Evolutionary conservation across 2,329 filamentous ascomycete species (phyloP).

Genomic region (Fusarium pininemorale): DNA sequence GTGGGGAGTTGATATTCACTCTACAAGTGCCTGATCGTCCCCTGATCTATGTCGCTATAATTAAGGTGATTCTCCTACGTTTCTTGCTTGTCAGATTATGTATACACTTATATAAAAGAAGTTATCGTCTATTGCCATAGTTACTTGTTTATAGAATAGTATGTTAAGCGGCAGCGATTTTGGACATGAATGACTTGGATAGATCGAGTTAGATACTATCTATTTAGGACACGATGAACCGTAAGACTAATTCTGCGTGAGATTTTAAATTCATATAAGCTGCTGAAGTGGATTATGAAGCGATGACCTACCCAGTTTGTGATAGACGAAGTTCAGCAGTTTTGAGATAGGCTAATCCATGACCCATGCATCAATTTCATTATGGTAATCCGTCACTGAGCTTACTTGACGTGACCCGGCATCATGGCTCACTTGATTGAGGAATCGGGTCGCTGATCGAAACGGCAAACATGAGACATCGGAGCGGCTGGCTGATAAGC

Average conservation of each 20-base stretch:
- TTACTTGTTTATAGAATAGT: no score
- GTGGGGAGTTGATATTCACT: not conserved
- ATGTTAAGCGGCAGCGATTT: no score
- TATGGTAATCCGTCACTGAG: accelerated
- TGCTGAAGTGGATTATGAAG: no score
- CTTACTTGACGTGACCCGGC: accelerated
- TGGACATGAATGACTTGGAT: no score
- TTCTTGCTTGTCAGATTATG: not conserved
- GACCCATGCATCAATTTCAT: no score
- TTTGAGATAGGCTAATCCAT: not conserved
- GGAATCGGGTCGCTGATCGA: no score
- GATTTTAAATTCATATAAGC: not conserved
- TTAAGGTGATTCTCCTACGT: not conserved
- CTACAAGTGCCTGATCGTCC: accelerated
- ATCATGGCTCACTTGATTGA: no score
- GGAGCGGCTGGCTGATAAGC: accelerated
- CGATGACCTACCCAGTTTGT: not conserved
- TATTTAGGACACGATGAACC: not conserved
- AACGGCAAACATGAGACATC: not conserved
- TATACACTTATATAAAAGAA: no score
- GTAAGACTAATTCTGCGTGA: accelerated
- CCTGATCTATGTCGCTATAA: not conserved
- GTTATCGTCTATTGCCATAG: no score
- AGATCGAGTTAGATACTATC: not conserved
- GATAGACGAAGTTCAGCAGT: accelerated